Conservation (phyloP, 345 rosid genomes). For the Clausena lansium region DNA sequence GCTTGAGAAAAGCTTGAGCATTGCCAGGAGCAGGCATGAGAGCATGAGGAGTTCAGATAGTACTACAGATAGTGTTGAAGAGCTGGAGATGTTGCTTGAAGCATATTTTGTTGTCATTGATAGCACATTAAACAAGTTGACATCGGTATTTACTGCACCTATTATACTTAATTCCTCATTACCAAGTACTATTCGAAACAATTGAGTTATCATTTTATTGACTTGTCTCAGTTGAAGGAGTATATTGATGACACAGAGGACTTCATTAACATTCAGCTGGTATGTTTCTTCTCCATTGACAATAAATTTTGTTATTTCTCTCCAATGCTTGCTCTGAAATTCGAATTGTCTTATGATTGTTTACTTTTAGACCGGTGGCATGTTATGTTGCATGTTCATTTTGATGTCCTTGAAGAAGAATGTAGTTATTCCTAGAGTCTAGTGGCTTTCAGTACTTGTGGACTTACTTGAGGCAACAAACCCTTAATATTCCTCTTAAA, state of each 20-base stretch:
- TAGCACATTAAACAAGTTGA: conserved; percentile 91
- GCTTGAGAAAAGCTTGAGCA: conserved; percentile 86
- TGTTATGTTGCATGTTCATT: not conserved
- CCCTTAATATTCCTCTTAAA: not conserved
- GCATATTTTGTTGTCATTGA: conserved; percentile 98
- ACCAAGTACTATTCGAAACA: not conserved
- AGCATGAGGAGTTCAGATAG: conserved; percentile 86
- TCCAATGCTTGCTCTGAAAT: not conserved
- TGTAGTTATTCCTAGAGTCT: not conserved
- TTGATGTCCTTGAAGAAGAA: not conserved
- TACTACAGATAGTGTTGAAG: conserved; percentile 73
- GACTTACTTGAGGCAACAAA: not conserved
- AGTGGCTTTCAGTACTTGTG: not conserved
- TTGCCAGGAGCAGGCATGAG: conserved; percentile 89
- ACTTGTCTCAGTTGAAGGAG: conserved; percentile 78
- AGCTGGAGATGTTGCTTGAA: conserved; percentile 98
- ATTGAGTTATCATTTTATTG: conserved; percentile 7
- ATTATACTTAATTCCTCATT: not conserved
- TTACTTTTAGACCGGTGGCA: not conserved
- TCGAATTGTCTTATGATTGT: not conserved
- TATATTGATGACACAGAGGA: conserved; percentile 97
- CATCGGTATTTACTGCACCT: conserved; percentile 58
- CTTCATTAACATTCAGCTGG: conserved; percentile 97
- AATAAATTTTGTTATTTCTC: not conserved
- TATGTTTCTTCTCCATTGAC: conserved; percentile 20